Evolutionary conservation across 2,329 filamentous ascomycete species (phyloP).

Genomic region (Coniella lustricola): DNA sequence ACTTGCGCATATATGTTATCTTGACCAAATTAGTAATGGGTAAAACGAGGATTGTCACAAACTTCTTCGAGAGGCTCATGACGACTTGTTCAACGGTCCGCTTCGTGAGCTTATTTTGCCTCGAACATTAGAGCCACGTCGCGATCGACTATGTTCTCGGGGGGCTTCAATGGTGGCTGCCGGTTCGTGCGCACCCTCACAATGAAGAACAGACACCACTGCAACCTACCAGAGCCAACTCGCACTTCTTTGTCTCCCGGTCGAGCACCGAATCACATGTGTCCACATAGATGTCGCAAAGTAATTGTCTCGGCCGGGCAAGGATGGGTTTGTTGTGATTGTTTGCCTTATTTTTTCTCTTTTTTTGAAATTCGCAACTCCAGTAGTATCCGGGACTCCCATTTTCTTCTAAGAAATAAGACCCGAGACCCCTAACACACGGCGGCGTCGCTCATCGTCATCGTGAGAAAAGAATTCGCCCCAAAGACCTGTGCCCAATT

Average conservation of each 20-base stretch:
- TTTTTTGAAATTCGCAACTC: constrained; percentile 14
- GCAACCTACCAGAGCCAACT: not conserved
- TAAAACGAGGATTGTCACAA: too few relatives aligned
- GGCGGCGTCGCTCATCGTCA: constrained; percentile 15
- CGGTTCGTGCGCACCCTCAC: too few relatives aligned
- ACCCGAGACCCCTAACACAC: constrained; percentile 15
- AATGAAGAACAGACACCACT: not conserved
- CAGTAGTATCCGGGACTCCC: constrained; percentile 16
- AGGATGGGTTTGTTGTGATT: constrained; percentile 12
- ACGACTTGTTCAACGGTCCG: too few relatives aligned
- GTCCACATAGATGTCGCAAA: not conserved
- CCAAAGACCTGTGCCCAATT: constrained; percentile 15
- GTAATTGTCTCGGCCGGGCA: constrained; percentile 9
- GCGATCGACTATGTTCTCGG: too few relatives aligned
- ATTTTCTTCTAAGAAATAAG: constrained; percentile 14
- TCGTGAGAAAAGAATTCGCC: constrained; percentile 12
- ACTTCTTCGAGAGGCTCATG: too few relatives aligned
- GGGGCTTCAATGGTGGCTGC: too few relatives aligned
- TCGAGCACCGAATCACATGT: not conserved
- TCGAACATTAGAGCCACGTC: too few relatives aligned
- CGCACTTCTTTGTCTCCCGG: not conserved
- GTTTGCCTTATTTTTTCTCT: constrained; percentile 3
- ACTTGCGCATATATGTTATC: too few relatives aligned
- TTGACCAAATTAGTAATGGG: too few relatives aligned
- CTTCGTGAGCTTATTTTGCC: too few relatives aligned